These are phyloP conservation scores for Cadophora luteo-olivacea DNA, from an alignment of 2,329 filamentous ascomycete genomes.

Conservation along the genomic window DNA sequence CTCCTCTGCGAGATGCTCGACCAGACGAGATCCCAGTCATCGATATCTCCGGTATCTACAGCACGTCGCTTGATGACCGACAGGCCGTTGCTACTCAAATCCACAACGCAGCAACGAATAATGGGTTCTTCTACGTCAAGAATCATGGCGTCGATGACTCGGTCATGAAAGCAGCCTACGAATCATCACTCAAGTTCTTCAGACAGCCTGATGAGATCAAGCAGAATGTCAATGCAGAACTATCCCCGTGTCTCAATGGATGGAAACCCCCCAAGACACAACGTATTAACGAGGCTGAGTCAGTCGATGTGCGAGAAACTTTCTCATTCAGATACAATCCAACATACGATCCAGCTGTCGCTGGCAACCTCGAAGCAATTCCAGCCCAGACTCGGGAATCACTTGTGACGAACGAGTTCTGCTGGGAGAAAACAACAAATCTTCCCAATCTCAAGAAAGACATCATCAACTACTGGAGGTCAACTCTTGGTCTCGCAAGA, in stretches of 20 bases:
- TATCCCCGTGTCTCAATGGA: slow-evolving; percentile 20
- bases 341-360: slow-evolving; percentile 18
- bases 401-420: slow-evolving; percentile 21
- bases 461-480: slow-evolving; percentile 46
- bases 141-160: slow-evolving; percentile 46
- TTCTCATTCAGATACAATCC: slow-evolving; percentile 27
- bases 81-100: slow-evolving; percentile 47
- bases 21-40: slow-evolving; percentile 53
- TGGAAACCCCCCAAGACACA: slow-evolving; percentile 25
- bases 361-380: slow-evolving; percentile 8
- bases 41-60: slow-evolving; percentile 48
- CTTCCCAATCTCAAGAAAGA: slow-evolving; percentile 45
- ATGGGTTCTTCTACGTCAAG: slow-evolving; percentile 53
- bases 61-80: slow-evolving; percentile 44
- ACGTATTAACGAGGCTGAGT: slow-evolving; percentile 23
- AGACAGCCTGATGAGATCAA: slow-evolving; percentile 46
- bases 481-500: slow-evolving; percentile 49
- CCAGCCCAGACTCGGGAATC: slow-evolving; percentile 12
- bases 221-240: slow-evolving; percentile 41
- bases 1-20: slow-evolving; percentile 21
- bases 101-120: slow-evolving; percentile 47
- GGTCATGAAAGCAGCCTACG: slow-evolving; percentile 14
- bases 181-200: slow-evolving; percentile 39
- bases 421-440: slow-evolving; percentile 49
- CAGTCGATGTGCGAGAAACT: slow-evolving; percentile 24